Evolutionary conservation across 768 basidiomycete species (phyloP), one percentile per base, ranked within the genome.

Genomic region (Podaxis sp.): DNA sequence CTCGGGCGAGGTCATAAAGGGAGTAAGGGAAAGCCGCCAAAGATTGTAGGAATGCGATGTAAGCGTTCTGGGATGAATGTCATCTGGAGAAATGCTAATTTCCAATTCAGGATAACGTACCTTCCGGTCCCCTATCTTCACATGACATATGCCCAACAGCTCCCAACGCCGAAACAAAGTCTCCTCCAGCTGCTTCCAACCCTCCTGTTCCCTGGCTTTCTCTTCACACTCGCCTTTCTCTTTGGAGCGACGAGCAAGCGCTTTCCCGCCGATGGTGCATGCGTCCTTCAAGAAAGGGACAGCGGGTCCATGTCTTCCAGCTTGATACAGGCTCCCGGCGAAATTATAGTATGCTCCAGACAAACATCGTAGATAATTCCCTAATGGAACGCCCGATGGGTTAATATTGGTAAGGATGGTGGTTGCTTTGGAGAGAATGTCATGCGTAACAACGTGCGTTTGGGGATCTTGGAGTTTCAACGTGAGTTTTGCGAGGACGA

Each of bases 151-250:
- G 0, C 84, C 94, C 26, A 96, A 76, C 33, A 96, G 72, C 74
- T 97, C 93, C 84, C 88, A 96, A 51, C 94, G 77, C 22, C 87
- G 80, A 65, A 82, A 84, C 28, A 95, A 67, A 64, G 89, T 87
- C 36, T 87, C 85, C 62, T 85, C 82, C 1, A 92, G 76, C 65
- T 84, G 82, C 49, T 60, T 76, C 87, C 88, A 90, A 40, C 78
- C 84, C 64, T 65, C 62, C 36, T 65, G 66, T 33, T 68, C 69
- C 26, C 60, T 63, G 4, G 50, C 56, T 26, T 63, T 59, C 61
- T 49, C 58, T 2, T 60, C 46, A 8, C 63, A 58, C 52, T 72
- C 74, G 8, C 58, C 69, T 11, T 69, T 71, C 26, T 70, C 72
- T 30, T 65, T 65, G 12, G 58, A 64, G 40, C 71, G 70, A 60